A percentile compares a stretch with the other conserved stretches of the same genome.
These are phyloP conservation scores for Fraxinus excelsior DNA, from an alignment of 257 asterid genomes.

Conservation along the genomic window DNA sequence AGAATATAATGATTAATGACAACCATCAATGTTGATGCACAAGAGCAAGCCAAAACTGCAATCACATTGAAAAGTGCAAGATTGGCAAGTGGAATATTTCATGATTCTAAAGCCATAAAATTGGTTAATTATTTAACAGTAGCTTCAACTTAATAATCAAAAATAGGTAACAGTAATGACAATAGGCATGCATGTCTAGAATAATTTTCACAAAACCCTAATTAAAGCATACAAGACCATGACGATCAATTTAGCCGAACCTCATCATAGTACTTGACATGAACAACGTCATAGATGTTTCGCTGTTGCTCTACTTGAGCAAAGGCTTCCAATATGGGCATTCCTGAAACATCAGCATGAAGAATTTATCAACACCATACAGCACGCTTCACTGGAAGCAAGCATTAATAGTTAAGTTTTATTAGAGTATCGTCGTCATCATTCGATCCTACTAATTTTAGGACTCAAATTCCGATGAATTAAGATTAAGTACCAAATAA, in stretches of 20 bases:
- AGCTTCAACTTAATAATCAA: background rate
- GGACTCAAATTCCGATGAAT: background rate
- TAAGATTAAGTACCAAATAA: background rate
- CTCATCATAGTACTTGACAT: slow-evolving; percentile 87
- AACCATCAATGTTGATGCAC: background rate
- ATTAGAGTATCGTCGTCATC: background rate
- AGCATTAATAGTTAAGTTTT: background rate
- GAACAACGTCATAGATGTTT: slow-evolving; percentile 74
- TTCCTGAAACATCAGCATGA: slow-evolving; percentile 49
- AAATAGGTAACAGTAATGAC: background rate
- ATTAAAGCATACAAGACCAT: background rate
- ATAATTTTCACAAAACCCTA: background rate
- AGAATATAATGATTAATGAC: background rate
- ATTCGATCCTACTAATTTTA: background rate
- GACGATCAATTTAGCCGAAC: slow-evolving; percentile 35
- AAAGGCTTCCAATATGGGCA: slow-evolving; percentile 88
- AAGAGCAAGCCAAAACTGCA: background rate
- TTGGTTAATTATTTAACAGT: background rate
- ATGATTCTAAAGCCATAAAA: background rate
- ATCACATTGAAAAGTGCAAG: slow-evolving; percentile 7
- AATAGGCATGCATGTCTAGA: background rate
- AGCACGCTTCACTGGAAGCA: background rate
- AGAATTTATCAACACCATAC: background rate
- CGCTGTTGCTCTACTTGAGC: slow-evolving; percentile 86
- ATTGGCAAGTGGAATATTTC: background rate